These are phyloP conservation scores for Vicia faba DNA, from an alignment of 306 rosid genomes.

Conservation along the genomic window DNA sequence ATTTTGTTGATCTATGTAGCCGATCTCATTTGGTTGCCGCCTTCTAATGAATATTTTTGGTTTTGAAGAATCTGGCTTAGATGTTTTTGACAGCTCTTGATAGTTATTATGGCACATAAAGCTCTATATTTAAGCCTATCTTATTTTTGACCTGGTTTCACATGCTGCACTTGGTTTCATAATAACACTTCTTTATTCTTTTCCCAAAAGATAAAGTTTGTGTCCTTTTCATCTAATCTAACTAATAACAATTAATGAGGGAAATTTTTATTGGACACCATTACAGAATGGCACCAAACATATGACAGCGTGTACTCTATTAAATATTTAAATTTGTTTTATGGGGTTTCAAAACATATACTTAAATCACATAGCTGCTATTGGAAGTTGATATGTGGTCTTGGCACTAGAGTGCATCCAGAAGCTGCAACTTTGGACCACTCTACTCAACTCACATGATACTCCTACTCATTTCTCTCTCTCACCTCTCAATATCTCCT, in stretches of 20 bases:
- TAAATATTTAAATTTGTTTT: conserved; percentile 36
- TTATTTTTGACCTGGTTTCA: conserved; percentile 40
- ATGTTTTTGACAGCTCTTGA: background rate
- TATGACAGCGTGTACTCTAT: conserved; percentile 13
- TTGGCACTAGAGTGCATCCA: conserved; percentile 37
- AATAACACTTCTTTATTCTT: too few relatives aligned
- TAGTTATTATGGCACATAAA: background rate
- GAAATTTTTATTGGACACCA: conserved; percentile 32
- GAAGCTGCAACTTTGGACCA: conserved; percentile 51
- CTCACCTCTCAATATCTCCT: conserved; percentile 26
- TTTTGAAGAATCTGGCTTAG: background rate
- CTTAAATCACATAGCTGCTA: conserved; percentile 30
- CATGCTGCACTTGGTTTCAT: conserved; percentile 45
- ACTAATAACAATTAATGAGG: conserved; percentile 28
- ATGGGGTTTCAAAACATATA: conserved; percentile 25
- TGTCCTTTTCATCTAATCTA: conserved; percentile 43
- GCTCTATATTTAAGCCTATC: background rate
- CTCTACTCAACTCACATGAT: conserved; percentile 36
- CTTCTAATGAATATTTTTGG: background rate
- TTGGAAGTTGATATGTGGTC: conserved; percentile 29
- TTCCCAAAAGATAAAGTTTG: conserved; percentile 38
- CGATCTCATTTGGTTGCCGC: too few relatives aligned
- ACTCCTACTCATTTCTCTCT: conserved; percentile 29
- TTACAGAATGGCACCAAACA: conserved; percentile 33
- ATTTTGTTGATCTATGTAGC: background rate